Percentiles rank a stretch among this genome's conserved stretches.
Evolutionary conservation across 805 yeast genomes (phyloP).

Genomic region (Kodamaea jinghongensis): DNA sequence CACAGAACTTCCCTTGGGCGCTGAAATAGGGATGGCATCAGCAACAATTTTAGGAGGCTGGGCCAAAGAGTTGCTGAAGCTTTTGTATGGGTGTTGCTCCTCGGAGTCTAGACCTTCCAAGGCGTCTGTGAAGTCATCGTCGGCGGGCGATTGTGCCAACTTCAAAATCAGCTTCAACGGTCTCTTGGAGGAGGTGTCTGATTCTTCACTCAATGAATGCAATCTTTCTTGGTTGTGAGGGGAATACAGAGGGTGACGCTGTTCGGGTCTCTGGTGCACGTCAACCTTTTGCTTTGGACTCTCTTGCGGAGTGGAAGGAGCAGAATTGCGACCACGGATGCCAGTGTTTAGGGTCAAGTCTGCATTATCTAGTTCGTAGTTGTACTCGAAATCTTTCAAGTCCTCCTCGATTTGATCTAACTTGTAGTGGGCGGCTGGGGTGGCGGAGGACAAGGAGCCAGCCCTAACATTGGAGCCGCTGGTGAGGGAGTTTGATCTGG

Average conservation of each 20-base stretch:
- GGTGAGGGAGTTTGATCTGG: conserved; percentile 29
- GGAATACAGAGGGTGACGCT: too few relatives aligned
- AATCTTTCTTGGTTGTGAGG: too few relatives aligned
- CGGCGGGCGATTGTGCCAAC: conserved; percentile 2
- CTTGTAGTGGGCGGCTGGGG: conserved; percentile 18
- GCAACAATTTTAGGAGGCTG: conserved; percentile 14
- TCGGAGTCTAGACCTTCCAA: conserved; percentile 2
- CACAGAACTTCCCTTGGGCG: too few relatives aligned
- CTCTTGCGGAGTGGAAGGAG: too few relatives aligned
- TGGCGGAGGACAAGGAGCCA: conserved; percentile 19
- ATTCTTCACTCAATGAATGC: too few relatives aligned
- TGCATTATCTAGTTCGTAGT: conserved; percentile 32
- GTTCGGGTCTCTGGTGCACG: too few relatives aligned
- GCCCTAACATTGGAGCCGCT: conserved; percentile 17
- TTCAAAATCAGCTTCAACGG: conserved; percentile 6
- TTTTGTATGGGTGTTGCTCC: neutral
- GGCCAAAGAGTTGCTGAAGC: conserved; percentile 2
- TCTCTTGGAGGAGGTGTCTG: neutral
- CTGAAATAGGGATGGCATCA: conserved; percentile 3
- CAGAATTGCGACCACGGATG: neutral
- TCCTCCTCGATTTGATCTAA: conserved; percentile 43
- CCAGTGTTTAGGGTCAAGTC: conserved; percentile 5
- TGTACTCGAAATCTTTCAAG: conserved; percentile 41
- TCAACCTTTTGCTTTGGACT: too few relatives aligned
- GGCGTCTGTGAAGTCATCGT: conserved; percentile 9